Evolutionary conservation across 2,329 filamentous ascomycete genomes (phyloP).

Genomic region (Cladosporium sp.): DNA sequence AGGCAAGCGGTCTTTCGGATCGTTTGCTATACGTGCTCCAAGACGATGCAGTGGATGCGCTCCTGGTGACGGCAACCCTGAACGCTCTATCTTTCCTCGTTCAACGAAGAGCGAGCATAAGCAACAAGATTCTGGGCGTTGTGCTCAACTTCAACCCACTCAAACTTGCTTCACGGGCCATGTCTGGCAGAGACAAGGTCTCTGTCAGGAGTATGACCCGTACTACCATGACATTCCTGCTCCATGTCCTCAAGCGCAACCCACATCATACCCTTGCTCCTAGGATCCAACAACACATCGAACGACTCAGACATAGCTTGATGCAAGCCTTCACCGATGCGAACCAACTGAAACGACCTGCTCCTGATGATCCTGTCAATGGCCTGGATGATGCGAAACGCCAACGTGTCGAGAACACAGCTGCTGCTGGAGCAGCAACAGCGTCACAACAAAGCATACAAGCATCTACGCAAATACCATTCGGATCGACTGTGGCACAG

Average conservation of each 20-base stretch:
- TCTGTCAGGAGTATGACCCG: conserved; percentile 92
- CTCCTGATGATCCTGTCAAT: conserved; percentile 66
- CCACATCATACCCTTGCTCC: conserved; percentile 69
- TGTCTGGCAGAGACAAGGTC: conserved; percentile 65
- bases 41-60: conserved; percentile 75
- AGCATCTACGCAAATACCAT: conserved; percentile 52
- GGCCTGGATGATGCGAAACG: conserved; percentile 75
- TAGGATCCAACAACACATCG: conserved; percentile 82
- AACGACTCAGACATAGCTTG: conserved; percentile 73
- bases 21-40: conserved; percentile 80
- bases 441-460: conserved; percentile 33
- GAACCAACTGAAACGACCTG: conserved; percentile 64
- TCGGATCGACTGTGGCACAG: conserved; percentile 74
- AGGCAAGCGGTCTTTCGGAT: conserved; percentile 86
- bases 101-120: conserved; percentile 72
- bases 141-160: conserved; percentile 90
- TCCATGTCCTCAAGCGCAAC: conserved; percentile 80
- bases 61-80: conserved; percentile 84
- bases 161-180: conserved; percentile 56
- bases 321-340: conserved; percentile 75
- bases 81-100: conserved; percentile 83
- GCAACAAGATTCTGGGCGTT: conserved; percentile 79
- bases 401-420: conserved; percentile 61
- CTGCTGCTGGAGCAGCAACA: conserved; percentile 27
- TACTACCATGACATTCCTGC: conserved; percentile 76